A percentile compares a stretch with the other conserved stretches of the same genome.
phyloP scores from a whole-genome alignment of 768 basidiomycete species.

The Hygrophoropsis aurantiaca region DNA sequence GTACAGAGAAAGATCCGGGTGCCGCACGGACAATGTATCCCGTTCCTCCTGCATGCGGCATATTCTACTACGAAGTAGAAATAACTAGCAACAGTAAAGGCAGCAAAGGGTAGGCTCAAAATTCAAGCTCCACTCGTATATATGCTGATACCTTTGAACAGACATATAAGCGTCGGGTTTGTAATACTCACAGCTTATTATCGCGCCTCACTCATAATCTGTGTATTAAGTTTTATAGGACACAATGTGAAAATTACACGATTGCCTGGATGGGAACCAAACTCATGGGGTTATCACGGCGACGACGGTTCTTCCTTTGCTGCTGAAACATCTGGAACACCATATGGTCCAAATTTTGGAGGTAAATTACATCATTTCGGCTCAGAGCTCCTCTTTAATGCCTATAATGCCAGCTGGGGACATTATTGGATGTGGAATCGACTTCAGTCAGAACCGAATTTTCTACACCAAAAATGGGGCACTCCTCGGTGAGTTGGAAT shows the following conservation, averaged over 20 bases:
- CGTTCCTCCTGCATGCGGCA: conserved; percentile 83
- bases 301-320: conserved; percentile 83
- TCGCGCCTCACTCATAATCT: conserved; percentile 10
- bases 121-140: conserved; percentile 3
- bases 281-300: conserved; percentile 93
- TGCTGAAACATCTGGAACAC: conserved; percentile 65
- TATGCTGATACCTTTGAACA: conserved; percentile 29
- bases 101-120: conserved; percentile 63
- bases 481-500: conserved; percentile 51
- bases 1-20: conserved; percentile 80
- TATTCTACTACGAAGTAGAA: conserved; percentile 94
- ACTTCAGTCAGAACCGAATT: conserved; percentile 75
- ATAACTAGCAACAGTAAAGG: conserved; percentile 80
- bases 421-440: conserved; percentile 88
- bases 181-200: conserved; percentile 18
- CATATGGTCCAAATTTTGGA: conserved; percentile 79
- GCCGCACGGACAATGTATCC: conserved; percentile 75
- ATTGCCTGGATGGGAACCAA: conserved; percentile 82
- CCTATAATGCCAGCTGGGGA: conserved; percentile 64
- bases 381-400: conserved; percentile 3
- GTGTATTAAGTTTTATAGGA: conserved; percentile 57
- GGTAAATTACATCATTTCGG: conserved; percentile 46
- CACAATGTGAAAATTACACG: conserved; percentile 65
- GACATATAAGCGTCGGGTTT: conserved; percentile 82
- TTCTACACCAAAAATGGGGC: conserved; percentile 92